Evolutionary conservation across 2,329 filamentous ascomycete genomes (phyloP).

Genomic region (Helminthosporium solani): DNA sequence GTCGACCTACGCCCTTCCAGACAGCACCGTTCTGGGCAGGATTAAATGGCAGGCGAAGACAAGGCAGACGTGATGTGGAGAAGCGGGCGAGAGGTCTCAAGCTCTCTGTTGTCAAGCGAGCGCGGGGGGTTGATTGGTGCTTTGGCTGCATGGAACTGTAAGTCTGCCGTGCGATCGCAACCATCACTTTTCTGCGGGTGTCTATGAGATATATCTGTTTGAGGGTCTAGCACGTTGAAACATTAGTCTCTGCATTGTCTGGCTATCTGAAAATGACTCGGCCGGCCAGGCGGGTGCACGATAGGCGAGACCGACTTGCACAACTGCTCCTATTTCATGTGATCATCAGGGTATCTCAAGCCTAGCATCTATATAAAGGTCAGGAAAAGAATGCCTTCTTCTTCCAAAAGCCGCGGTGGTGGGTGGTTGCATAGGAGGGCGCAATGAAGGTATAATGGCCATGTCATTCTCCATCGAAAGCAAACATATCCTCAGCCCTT

Average conservation of each 20-base stretch:
- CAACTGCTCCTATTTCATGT: neutral
- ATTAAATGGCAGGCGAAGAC: slow-evolving; percentile 7
- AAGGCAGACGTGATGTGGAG: slow-evolving; percentile 9
- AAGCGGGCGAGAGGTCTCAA: neutral
- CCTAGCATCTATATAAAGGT: neutral
- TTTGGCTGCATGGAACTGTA: neutral
- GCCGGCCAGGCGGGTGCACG: neutral
- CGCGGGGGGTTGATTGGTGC: slow-evolving; percentile 2
- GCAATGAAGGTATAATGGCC: too few species aligned
- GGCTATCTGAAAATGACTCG: neutral
- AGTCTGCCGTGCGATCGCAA: neutral
- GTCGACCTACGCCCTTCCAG: slow-evolving; percentile 5
- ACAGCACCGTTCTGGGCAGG: slow-evolving; percentile 8
- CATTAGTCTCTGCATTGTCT: neutral
- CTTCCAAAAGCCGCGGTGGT: neutral
- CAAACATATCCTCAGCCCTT: slow-evolving; percentile 45
- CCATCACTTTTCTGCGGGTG: neutral
- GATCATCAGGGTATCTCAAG: too few species aligned
- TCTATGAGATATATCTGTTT: neutral
- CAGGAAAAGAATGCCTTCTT: neutral
- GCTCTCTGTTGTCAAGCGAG: slow-evolving; percentile 6
- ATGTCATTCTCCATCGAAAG: slow-evolving; percentile 29
- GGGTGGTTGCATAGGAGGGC: too few species aligned
- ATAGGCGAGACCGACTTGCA: neutral
- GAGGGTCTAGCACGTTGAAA: neutral